Base-by-base conservation (phyloP, 2,329 filamentous ascomycete genomes). In the Trichoderma oligosporum region DNA sequence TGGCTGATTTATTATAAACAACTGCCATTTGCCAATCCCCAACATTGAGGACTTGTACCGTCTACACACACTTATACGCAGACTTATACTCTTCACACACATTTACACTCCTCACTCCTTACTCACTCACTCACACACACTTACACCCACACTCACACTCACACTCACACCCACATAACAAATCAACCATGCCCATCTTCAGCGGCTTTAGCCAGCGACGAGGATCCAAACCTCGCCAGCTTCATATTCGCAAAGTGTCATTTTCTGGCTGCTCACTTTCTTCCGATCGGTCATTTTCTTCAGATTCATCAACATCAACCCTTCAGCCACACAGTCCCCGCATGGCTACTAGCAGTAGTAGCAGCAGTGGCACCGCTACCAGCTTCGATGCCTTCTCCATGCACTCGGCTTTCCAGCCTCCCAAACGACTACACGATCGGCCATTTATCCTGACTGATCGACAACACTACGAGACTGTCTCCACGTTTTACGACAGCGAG, bases 201-300 rank as follows among this genome's bases (percentile, higher is more conserved):
- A 64, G 66, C 58, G 66, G 71, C 63, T 71, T 73, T 64, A 65
- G 67, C 63, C 66, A 71, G 51, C 65, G 70, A 63, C 69, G 71
- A 61, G 73, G 72, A 65, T 64, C 66, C 58, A 69, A 68, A 61
- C 70, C 72, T 31, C 67, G 70, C 46, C 68, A 73, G 53, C 68
- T 75, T 22, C 70, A 73, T 60, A 74, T 75, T 57, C 71, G 73
- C 65, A 75, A 75, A 65, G 62, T 74, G 46, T 74, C 72, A 42
- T 72, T 74, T 62, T 74, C 73, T 16, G 73, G 72, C 60, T 71
- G 67, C 53, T 74, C 72, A 1, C 68, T 74, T 55, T 70, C 66
- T 60, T 68, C 70, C 64, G 51, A 54, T n/a, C 49, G 49, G 31
- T 74, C 72, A 41, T 66, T 69, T 41, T 66, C 66, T 20, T 66